Evolutionary conservation across 2,329 filamentous ascomycete species (phyloP).

Genomic region (Talaromyces sp.): DNA sequence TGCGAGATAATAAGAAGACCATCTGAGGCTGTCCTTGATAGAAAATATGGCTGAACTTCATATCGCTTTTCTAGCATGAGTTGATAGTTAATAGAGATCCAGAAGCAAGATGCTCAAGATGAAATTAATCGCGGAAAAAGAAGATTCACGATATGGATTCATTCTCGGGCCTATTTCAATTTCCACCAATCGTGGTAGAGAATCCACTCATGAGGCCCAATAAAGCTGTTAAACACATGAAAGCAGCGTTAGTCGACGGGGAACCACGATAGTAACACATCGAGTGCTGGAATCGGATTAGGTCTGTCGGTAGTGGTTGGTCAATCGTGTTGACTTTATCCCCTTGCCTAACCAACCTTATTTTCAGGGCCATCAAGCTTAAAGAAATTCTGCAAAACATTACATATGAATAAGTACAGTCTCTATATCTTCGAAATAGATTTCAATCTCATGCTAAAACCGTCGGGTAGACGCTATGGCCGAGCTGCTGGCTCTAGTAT

Average conservation of each 20-base stretch:
- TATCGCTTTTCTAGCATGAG: too few species aligned
- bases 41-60: too few species aligned
- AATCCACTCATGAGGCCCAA: neutral
- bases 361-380: too few species aligned
- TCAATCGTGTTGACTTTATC: neutral
- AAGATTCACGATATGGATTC: neutral
- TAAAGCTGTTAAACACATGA: neutral
- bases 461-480: too few species aligned
- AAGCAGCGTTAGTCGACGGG: neutral
- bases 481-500: too few species aligned
- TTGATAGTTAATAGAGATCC: too few species aligned
- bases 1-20: neutral
- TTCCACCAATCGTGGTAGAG: neutral
- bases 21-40: too few species aligned
- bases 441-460: too few species aligned
- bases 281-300: neutral
- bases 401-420: too few species aligned
- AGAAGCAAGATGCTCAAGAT: neutral
- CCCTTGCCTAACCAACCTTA: neutral
- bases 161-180: neutral
- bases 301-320: neutral
- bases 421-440: too few species aligned
- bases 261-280: neutral
- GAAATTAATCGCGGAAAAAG: neutral
- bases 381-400: too few species aligned